Evolutionary conservation across 257 asterid genomes (phyloP).

Genomic region (Paraleonurus japonicus): DNA sequence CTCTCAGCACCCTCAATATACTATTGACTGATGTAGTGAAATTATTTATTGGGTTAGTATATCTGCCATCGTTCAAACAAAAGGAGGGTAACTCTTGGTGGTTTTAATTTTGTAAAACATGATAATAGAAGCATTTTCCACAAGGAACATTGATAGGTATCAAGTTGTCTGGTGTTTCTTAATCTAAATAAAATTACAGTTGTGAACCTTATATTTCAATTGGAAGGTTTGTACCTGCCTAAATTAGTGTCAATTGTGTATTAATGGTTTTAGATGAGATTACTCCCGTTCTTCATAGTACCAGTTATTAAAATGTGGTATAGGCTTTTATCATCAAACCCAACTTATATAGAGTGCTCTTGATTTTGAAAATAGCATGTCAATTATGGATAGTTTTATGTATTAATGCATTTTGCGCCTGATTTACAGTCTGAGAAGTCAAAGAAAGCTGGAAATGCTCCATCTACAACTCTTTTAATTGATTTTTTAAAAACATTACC

Average conservation of each 20-base stretch:
- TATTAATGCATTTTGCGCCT: slow-evolving; percentile 23
- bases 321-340: not conserved
- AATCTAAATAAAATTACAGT: not conserved
- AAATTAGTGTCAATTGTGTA: slow-evolving; percentile 10
- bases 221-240: slow-evolving; percentile 13
- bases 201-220: not conserved
- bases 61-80: slow-evolving; percentile 11
- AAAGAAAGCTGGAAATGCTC: slow-evolving; percentile 74
- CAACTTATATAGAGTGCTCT: slow-evolving; percentile 7
- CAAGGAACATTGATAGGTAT: not conserved
- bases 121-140: not conserved
- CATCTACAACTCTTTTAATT: slow-evolving; percentile 56
- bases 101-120: not conserved
- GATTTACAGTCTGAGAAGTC: slow-evolving; percentile 85
- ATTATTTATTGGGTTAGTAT: not conserved
- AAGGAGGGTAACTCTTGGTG: not conserved
- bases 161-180: not conserved
- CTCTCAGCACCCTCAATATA: slow-evolving; percentile 22
- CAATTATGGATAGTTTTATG: not conserved
- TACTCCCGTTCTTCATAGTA: not conserved
- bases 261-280: not conserved
- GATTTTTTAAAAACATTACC: slow-evolving; percentile 51
- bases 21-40: slow-evolving; percentile 9
- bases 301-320: not conserved
- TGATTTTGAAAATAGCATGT: slow-evolving; percentile 18